Percentiles rank a stretch among this genome's conserved stretches.
Evolutionary conservation across 352 stramenopile genomes (phyloP).

Genomic region (Globisporangium mamillatum): DNA sequence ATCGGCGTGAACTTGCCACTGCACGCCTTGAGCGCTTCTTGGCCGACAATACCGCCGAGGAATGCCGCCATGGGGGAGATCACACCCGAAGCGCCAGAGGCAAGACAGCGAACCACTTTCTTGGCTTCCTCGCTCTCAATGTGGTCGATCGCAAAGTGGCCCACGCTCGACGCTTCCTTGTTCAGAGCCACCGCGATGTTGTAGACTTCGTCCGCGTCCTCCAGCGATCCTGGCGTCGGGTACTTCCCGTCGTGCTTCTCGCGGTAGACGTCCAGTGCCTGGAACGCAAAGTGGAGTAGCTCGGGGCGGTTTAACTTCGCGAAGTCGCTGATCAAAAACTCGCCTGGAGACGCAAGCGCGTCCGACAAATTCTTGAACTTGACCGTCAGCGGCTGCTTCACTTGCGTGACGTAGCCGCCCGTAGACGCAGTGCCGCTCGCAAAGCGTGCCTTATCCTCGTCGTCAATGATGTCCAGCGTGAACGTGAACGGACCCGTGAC

Average conservation of each 20-base stretch:
- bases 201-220: constrained; percentile 87
- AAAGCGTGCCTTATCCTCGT: constrained; percentile 69
- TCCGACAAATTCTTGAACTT: constrained; percentile 90
- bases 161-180: constrained; percentile 61
- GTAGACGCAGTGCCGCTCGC: constrained; percentile 58
- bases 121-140: constrained; percentile 66
- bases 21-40: constrained; percentile 98
- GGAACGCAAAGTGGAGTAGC: constrained; percentile 89
- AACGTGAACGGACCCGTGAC: constrained; percentile 96
- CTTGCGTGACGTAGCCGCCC: constrained; percentile 91
- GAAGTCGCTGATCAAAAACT: constrained; percentile 98
- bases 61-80: constrained; percentile 96
- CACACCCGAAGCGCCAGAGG: constrained; percentile 87
- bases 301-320: constrained; percentile 94
- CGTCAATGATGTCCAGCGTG: constrained; percentile 85
- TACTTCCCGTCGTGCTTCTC: constrained; percentile 67
- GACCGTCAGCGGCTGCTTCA: constrained; percentile 95
- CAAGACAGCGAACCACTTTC: constrained; percentile 74
- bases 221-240: constrained; percentile 85
- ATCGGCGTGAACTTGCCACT: constrained; percentile 99
- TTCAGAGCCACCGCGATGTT: constrained; percentile 72
- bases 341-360: constrained; percentile 85
- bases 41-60: constrained; percentile 96
- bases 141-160: constrained; percentile 59
- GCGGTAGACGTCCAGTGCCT: constrained; percentile 85